phyloP scores from a whole-genome alignment of 306 rosid genomes.

The Sesbania bispinosa region DNA sequence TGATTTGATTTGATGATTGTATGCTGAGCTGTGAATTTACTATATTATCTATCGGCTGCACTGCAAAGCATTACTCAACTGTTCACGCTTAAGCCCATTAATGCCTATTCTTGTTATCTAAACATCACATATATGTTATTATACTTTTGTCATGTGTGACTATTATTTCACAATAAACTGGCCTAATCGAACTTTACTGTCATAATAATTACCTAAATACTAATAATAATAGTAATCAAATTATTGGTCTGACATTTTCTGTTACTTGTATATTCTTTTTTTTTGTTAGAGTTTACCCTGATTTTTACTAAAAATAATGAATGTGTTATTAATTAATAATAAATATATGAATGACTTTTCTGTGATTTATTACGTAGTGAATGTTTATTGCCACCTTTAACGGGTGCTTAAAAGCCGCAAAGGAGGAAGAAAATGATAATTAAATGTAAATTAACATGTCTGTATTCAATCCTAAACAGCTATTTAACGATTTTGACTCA shows the following conservation, averaged over 20 bases:
- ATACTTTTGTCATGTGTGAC: background rate
- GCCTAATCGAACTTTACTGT: background rate
- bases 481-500: too few species aligned
- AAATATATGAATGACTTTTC: background rate
- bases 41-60: background rate
- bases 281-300: too few species aligned
- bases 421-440: background rate
- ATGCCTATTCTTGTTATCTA: background rate
- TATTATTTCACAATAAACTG: background rate
- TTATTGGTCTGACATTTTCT: background rate
- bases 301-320: too few species aligned
- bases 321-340: too few species aligned
- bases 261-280: background rate
- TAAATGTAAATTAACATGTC: background rate
- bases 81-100: background rate
- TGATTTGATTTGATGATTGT: background rate
- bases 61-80: background rate
- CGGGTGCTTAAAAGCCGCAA: background rate
- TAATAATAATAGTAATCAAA: background rate
- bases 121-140: background rate
- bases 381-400: background rate
- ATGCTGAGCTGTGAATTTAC: constrained; percentile 15
- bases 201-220: background rate
- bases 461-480: background rate
- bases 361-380: background rate